phyloP scores from a whole-genome alignment of 306 rosid genomes.

The Medicago lupulina region DNA sequence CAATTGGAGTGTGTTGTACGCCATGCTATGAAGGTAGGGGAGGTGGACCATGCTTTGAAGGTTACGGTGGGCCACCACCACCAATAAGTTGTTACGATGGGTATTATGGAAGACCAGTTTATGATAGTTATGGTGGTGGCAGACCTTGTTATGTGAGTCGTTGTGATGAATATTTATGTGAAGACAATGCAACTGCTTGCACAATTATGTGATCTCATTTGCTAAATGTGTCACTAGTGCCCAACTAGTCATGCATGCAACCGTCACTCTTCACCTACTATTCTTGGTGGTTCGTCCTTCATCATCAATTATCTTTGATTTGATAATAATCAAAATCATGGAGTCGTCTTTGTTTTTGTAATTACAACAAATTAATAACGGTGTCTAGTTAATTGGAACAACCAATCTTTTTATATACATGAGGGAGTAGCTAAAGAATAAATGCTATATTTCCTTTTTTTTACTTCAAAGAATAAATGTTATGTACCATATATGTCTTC shows the following conservation, averaged over 20 bases:
- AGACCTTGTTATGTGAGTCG: slow-evolving; percentile 48
- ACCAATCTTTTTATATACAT: not conserved
- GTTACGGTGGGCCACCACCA: slow-evolving; percentile 36
- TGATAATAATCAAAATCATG: slow-evolving; percentile 3
- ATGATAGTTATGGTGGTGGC: slow-evolving; percentile 63
- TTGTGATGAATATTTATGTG: slow-evolving; percentile 53
- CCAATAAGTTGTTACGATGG: slow-evolving; percentile 38
- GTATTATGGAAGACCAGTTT: slow-evolving; percentile 55
- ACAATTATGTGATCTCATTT: slow-evolving; percentile 54
- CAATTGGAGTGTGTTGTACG: slow-evolving; percentile 43
- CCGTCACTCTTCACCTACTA: not conserved
- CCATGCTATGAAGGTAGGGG: slow-evolving; percentile 46
- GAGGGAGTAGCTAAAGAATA: not conserved
- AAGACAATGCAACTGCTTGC: slow-evolving; percentile 60
- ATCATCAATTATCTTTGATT: not conserved
- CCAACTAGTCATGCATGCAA: not conserved
- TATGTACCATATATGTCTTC: too few relatives aligned
- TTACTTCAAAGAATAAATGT: not conserved
- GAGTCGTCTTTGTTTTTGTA: not conserved
- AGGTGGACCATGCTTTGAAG: slow-evolving; percentile 58
- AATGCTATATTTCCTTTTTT: not conserved
- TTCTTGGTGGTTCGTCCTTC: not conserved
- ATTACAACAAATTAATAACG: slow-evolving; percentile 17
- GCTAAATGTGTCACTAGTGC: not conserved
- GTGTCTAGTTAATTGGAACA: not conserved